Conservation (phyloP, 495 filamentous ascomycete genomes). For the Penicillium salamii region DNA sequence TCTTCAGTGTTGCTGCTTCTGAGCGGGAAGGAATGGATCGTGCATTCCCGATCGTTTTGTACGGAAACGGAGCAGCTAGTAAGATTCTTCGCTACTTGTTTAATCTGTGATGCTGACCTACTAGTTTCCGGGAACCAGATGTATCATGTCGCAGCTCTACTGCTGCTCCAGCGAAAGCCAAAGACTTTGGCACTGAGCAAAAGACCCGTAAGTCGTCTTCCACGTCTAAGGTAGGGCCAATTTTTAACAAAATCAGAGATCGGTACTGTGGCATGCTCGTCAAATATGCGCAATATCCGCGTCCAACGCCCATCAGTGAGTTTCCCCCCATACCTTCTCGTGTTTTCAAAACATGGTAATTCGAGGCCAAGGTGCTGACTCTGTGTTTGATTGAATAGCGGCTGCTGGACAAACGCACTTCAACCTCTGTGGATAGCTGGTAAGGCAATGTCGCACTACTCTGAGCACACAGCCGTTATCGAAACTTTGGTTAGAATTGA, state of each 20-base stretch:
- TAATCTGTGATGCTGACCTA: neutral
- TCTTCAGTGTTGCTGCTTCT: constrained; percentile 23
- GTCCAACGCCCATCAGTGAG: constrained; percentile 34
- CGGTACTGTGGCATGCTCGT: constrained; percentile 44
- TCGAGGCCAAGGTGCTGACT: neutral
- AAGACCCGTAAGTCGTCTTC: constrained; percentile 18
- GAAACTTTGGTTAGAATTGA: constrained; percentile 39
- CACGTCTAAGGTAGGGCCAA: neutral
- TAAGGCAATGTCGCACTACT: constrained; percentile 41
- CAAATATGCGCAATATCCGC: constrained; percentile 46
- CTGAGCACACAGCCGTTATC: constrained; percentile 41
- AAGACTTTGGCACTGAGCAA: constrained; percentile 24
- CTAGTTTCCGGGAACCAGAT: constrained; percentile 43
- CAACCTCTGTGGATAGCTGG: constrained; percentile 49
- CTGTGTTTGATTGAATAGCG: constrained; percentile 18
- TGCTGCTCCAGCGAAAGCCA: constrained; percentile 37
- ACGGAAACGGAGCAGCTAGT: constrained; percentile 40
- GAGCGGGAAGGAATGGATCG: constrained; percentile 11
- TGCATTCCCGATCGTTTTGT: constrained; percentile 37
- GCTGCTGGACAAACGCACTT: constrained; percentile 46
- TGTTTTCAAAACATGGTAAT: neutral
- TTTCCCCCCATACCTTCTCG: neutral
- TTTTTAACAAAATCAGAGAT: constrained; percentile 22
- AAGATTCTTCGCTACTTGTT: neutral
- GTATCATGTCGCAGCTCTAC: constrained; percentile 38